These are phyloP conservation scores for Aspergillus sp. DNA, from an alignment of 2,329 filamentous ascomycete species.

Conservation along the genomic window DNA sequence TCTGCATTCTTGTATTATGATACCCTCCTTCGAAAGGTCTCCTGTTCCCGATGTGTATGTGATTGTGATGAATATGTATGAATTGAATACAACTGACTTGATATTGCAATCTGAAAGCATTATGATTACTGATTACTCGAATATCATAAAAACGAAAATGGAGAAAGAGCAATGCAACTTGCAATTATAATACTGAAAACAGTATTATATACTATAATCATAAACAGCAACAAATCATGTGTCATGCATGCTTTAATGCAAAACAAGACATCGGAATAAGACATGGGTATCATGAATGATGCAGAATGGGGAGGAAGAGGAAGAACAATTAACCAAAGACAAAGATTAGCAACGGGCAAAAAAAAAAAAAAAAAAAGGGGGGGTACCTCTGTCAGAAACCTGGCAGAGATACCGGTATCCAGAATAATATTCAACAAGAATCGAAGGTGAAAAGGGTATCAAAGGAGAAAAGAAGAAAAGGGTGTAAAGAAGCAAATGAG, in stretches of 20 bases:
- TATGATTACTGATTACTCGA: too few species aligned
- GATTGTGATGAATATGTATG: too few species aligned
- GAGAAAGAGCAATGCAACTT: too few species aligned
- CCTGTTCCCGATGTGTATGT: not conserved
- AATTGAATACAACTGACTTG: too few species aligned
- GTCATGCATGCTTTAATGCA: constrained; percentile 5
- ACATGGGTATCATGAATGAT: constrained; percentile 20
- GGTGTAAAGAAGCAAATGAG: not conserved
- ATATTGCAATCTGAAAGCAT: too few species aligned
- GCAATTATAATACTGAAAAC: too few species aligned
- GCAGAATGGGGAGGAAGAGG: not conserved
- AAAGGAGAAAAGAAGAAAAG: constrained; percentile 5
- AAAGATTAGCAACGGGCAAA: not conserved
- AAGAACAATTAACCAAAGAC: not conserved
- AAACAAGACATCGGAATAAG: constrained; percentile 10
- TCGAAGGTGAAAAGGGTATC: constrained; percentile 3
- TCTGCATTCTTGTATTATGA: constrained; percentile 1
- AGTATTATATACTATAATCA: too few species aligned
- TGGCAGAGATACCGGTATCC: not conserved
- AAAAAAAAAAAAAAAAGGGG: too few species aligned
- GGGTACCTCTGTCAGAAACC: not conserved
- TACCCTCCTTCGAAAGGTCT: not conserved
- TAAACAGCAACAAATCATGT: constrained; percentile 1
- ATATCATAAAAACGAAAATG: too few species aligned
- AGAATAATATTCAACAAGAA: constrained; percentile 3